phyloP scores from a whole-genome alignment of 1,284 basidiomycete species.

The Wallemia hederae region DNA sequence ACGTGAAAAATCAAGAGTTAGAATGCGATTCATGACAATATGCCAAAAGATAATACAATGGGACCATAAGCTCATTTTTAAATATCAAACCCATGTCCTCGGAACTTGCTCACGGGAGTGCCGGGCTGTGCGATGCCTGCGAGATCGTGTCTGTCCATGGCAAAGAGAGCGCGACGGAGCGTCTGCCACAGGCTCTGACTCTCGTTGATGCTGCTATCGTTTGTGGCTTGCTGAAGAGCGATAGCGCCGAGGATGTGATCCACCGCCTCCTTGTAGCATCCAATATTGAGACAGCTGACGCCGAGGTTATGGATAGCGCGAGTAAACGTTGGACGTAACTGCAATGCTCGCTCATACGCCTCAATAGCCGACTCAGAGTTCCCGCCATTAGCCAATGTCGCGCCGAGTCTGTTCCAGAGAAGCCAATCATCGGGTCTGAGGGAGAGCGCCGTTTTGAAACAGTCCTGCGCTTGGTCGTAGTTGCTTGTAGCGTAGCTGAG shows the following conservation, averaged over 20 bases:
- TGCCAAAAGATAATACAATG: not conserved
- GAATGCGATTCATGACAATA: too few relatives aligned
- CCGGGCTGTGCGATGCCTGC: conserved; percentile 10
- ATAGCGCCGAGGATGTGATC: conserved; percentile 87
- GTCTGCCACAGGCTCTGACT: conserved; percentile 74
- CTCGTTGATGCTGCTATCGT: conserved; percentile 27
- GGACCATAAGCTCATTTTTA: conserved; percentile 4
- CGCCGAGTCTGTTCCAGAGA: conserved; percentile 87
- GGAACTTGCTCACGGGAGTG: conserved; percentile 8
- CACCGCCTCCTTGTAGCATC: conserved; percentile 78
- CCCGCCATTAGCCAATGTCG: conserved; percentile 77
- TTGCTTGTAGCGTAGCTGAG: conserved; percentile 56
- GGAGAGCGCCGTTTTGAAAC: conserved; percentile 59
- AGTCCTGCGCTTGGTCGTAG: conserved; percentile 58
- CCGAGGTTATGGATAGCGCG: conserved; percentile 93
- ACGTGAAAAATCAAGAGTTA: not conserved
- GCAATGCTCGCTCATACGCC: conserved; percentile 78
- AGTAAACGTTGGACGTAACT: conserved; percentile 78
- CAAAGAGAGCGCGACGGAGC: conserved; percentile 48
- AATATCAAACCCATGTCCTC: conserved; percentile 11
- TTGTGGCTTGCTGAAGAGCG: conserved; percentile 32
- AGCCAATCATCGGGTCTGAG: conserved; percentile 68
- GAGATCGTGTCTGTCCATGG: conserved; percentile 27
- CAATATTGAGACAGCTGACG: conserved; percentile 85
- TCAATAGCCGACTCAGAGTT: conserved; percentile 85